Percentiles rank a stretch among this genome's conserved stretches.
phyloP scores from a whole-genome alignment of 768 basidiomycete species.

The Rubroboletus pulcherrimus region DNA sequence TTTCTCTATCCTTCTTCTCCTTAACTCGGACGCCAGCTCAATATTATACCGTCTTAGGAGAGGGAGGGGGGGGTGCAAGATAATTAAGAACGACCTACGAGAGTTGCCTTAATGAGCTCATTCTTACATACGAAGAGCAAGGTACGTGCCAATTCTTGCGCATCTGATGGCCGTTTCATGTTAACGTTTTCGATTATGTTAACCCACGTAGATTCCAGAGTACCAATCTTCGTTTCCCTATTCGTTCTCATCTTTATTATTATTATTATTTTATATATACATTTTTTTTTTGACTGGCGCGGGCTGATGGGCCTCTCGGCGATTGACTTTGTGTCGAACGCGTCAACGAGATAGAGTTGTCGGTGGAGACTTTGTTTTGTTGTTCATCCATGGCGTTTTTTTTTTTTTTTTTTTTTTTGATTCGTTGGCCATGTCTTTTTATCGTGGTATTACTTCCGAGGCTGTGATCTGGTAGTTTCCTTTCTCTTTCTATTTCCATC shows the following conservation, averaged over 20 bases:
- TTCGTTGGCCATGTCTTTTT: not conserved
- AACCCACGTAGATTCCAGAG: not conserved
- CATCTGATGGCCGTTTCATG: conserved; percentile 24
- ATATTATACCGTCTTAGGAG: not conserved
- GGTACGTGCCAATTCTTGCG: not conserved
- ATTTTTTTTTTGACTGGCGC: too few relatives aligned
- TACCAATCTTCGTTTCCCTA: not conserved
- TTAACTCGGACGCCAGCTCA: not conserved
- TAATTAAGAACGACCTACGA: not conserved
- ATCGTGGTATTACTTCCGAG: not conserved
- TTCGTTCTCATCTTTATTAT: not conserved
- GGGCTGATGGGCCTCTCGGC: not conserved
- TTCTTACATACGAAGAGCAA: conserved; percentile 13
- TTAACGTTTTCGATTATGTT: conserved; percentile 9
- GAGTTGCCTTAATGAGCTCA: not conserved
- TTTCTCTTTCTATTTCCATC: not conserved
- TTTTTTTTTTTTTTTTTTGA: not conserved
- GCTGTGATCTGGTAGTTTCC: not conserved
- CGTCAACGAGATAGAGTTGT: not conserved
- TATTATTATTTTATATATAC: not conserved
- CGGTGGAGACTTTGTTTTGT: not conserved
- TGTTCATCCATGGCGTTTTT: not conserved
- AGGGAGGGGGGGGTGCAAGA: not conserved
- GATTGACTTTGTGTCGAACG: not conserved
- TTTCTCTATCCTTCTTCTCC: not conserved